Conservation (phyloP, 148 eudicot species). For the Amaranthus palmeri region DNA sequence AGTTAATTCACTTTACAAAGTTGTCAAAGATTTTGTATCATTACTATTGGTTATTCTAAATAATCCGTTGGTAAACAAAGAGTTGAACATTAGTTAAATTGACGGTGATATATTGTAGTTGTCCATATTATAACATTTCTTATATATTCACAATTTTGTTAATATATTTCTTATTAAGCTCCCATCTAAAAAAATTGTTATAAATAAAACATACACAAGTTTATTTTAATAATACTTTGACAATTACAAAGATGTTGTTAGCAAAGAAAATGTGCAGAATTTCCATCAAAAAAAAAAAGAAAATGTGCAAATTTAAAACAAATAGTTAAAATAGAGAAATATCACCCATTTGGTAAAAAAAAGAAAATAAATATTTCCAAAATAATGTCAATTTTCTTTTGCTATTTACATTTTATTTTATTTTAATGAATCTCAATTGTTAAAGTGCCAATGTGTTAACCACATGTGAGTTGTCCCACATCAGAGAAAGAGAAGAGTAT, state of each 20-base stretch:
- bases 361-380: background rate
- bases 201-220: no score
- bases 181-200: no score
- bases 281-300: no score
- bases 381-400: background rate
- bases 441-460: no score
- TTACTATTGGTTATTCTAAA: conserved; percentile 13
- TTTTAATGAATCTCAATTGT: no score
- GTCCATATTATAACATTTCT: no score
- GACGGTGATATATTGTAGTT: no score
- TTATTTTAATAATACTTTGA: background rate
- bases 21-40: background rate
- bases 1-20: no score
- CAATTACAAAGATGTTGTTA: background rate
- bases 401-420: background rate
- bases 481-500: no score
- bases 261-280: background rate
- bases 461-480: no score
- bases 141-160: no score
- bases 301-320: background rate
- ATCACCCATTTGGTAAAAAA: background rate
- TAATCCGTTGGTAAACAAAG: conserved; percentile 22
- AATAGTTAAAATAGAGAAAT: background rate
- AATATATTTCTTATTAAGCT: no score
- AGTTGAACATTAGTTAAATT: conserved; percentile 14